Evolutionary conservation across 176 grass and related monocot genomes (phyloP).

Genomic region (Avena sativa): DNA sequence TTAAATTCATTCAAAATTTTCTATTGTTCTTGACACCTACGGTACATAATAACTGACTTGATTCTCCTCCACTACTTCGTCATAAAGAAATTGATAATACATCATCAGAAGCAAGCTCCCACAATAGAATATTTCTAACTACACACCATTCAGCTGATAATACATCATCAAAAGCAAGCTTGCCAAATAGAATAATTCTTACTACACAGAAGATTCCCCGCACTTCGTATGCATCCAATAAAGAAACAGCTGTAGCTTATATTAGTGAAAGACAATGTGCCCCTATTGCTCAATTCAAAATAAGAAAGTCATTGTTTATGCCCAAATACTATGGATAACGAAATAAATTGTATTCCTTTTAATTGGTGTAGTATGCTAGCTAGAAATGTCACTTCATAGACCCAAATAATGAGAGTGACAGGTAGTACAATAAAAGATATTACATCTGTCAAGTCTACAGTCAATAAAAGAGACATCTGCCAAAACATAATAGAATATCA

Average conservation of each 20-base stretch:
- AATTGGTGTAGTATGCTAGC: not conserved
- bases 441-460: not conserved
- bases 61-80: not conserved
- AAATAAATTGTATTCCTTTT: not conserved
- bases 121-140: not conserved
- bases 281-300: not conserved
- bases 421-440: not conserved
- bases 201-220: not conserved
- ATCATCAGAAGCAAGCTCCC: not conserved
- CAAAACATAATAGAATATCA: not conserved
- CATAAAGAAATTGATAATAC: not conserved
- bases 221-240: not conserved
- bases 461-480: not conserved
- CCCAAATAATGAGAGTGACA: not conserved
- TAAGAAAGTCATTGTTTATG: not conserved
- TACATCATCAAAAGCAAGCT: not conserved
- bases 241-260: not conserved
- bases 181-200: not conserved
- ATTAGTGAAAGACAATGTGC: not conserved
- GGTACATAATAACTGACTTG: not conserved
- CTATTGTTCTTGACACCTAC: not conserved
- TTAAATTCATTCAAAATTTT: not conserved
- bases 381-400: not conserved
- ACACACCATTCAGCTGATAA: not conserved
- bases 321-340: not conserved